Evolutionary conservation across 805 yeast species (phyloP).

Genomic region (Candida tammaniensis): DNA sequence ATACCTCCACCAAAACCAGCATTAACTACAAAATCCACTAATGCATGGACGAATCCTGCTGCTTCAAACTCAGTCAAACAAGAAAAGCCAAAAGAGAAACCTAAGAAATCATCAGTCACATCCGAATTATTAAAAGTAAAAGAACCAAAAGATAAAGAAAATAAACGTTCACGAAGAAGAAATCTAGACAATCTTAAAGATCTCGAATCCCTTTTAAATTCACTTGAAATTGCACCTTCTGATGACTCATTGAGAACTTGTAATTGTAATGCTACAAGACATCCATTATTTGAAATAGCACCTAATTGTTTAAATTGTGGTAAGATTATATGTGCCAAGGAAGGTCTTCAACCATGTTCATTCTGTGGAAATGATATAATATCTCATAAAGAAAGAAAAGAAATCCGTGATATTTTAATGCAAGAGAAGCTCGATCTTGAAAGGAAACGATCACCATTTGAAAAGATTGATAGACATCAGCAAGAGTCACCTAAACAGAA

Average conservation of each 20-base stretch:
- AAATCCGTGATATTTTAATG: conserved; percentile 51
- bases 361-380: conserved; percentile 73
- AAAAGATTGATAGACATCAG: conserved; percentile 16
- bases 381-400: conserved; percentile 55
- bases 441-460: conserved; percentile 18
- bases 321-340: conserved; percentile 83
- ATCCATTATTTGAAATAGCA: conserved; percentile 83
- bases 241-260: conserved; percentile 38
- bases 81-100: conserved; percentile 4
- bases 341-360: conserved; percentile 88
- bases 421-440: conserved; percentile 48
- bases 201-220: conserved; percentile 58
- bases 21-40: no score
- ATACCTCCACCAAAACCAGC: not conserved
- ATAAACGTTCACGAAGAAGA: conserved; percentile 36
- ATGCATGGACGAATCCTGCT: not conserved
- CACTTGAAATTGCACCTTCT: conserved; percentile 37
- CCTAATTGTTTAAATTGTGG: conserved; percentile 97
- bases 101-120: conserved; percentile 9
- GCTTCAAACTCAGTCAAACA: conserved; percentile 3
- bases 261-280: conserved; percentile 83
- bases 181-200: conserved; percentile 60
- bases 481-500: conserved; percentile 14
- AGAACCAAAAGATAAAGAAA: conserved; percentile 15
- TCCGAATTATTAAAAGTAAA: conserved; percentile 8